These are phyloP conservation scores for Terfezia boudieri DNA, from an alignment of 495 filamentous ascomycete species.

Conservation along the genomic window DNA sequence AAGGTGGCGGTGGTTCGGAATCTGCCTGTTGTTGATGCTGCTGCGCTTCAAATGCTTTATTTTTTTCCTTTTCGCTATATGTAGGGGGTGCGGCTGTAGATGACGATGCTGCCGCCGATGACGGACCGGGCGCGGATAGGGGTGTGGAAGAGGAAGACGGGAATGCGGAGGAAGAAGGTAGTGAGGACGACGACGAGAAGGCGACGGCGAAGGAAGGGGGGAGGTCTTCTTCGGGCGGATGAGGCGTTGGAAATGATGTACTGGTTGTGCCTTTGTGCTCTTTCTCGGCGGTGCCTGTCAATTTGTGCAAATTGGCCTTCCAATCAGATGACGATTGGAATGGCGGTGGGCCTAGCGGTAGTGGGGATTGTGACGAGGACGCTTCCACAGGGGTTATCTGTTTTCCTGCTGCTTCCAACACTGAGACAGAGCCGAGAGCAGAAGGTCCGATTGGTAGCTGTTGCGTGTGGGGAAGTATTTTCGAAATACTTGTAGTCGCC, in stretches of 20 bases:
- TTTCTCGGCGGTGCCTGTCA: not conserved
- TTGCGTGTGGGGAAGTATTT: not conserved
- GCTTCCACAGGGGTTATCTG: not conserved
- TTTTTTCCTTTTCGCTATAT: conserved; percentile 16
- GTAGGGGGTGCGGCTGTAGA: conserved; percentile 9
- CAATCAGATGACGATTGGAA: not conserved
- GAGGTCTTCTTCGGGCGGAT: not conserved
- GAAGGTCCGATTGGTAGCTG: not conserved
- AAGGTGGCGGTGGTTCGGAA: conserved; percentile 61
- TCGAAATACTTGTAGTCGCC: not conserved
- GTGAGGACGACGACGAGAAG: conserved; percentile 1
- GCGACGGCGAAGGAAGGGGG: not conserved
- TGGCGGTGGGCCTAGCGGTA: not conserved
- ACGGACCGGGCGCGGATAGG: not conserved
- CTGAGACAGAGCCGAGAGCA: not conserved
- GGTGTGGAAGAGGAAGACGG: not conserved
- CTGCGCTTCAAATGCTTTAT: not conserved
- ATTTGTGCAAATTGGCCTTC: not conserved
- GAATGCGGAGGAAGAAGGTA: not conserved
- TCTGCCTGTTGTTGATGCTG: not conserved
- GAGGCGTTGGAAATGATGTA: not conserved
- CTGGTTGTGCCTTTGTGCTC: not conserved
- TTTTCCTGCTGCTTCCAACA: not conserved
- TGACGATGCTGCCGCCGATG: not conserved
- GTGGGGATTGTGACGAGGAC: not conserved